phyloP scores from a whole-genome alignment of 148 eudicot genomes.

The Beta vulgaris region DNA sequence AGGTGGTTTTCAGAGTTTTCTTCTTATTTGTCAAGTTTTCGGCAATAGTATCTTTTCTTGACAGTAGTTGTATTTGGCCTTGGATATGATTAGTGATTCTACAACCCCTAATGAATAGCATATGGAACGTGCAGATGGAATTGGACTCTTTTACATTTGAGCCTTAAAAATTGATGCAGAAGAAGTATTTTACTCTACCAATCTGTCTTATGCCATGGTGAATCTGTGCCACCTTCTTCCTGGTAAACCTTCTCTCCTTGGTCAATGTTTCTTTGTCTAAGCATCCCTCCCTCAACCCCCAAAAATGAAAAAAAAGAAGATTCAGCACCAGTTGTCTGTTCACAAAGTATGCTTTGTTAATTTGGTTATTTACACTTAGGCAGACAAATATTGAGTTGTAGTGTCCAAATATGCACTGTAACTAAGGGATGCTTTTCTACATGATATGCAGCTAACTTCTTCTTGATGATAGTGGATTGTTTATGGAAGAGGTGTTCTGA shows the following conservation, averaged over 20 bases:
- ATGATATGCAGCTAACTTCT: background rate
- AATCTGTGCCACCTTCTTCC: slow-evolving; percentile 86
- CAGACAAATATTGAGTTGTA: background rate
- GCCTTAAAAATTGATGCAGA: slow-evolving; percentile 62
- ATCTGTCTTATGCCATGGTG: slow-evolving; percentile 73
- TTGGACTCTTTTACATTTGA: slow-evolving; percentile 54
- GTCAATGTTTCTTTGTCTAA: background rate
- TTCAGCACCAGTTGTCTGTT: background rate
- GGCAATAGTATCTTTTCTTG: background rate
- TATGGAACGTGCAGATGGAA: slow-evolving; percentile 49
- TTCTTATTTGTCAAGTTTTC: background rate
- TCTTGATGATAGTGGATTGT: background rate
- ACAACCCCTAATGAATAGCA: slow-evolving; percentile 1
- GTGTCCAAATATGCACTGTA: background rate
- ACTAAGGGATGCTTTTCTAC: background rate
- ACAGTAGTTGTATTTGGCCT: background rate
- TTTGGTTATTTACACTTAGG: background rate
- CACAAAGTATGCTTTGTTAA: background rate
- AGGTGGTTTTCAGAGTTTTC: slow-evolving; percentile 24
- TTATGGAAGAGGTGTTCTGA: no score
- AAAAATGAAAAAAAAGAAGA: background rate
- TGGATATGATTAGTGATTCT: background rate
- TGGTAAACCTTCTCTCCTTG: slow-evolving; percentile 44
- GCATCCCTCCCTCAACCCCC: background rate
- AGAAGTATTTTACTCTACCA: slow-evolving; percentile 73